Percentiles rank a stretch among this genome's conserved stretches.
Conservation (phyloP, 495 filamentous ascomycete species). For the Daldinia decipiens region DNA sequence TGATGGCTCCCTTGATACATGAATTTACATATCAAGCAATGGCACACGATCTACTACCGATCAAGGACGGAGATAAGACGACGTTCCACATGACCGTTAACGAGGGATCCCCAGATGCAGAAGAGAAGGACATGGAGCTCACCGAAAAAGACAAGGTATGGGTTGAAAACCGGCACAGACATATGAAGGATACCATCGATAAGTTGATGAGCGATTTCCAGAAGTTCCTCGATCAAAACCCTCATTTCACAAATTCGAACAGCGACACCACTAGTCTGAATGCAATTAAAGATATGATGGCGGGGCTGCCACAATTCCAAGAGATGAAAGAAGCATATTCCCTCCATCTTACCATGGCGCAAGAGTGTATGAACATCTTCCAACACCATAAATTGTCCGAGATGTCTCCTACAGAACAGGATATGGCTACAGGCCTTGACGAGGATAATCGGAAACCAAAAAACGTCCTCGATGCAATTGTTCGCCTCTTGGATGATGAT, state of each 20-base stretch:
- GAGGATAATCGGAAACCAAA: constrained; percentile 93
- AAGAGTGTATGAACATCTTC: constrained; percentile 95
- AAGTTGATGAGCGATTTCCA: constrained; percentile 93
- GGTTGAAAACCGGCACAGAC: constrained; percentile 90
- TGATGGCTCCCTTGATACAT: constrained; percentile 86
- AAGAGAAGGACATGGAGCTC: constrained; percentile 91
- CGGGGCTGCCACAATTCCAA: constrained; percentile 91
- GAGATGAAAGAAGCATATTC: constrained; percentile 95
- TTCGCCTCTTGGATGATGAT: constrained; percentile 86
- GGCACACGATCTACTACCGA: constrained; percentile 89
- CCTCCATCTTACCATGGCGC: constrained; percentile 95
- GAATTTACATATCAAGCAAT: constrained; percentile 99
- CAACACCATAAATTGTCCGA: constrained; percentile 84
- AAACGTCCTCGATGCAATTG: constrained; percentile 83
- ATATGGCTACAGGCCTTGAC: constrained; percentile 89
- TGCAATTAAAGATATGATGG: constrained; percentile 97
- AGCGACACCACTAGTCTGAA: constrained; percentile 79
- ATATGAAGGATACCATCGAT: constrained; percentile 98
- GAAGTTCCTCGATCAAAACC: constrained; percentile 88
- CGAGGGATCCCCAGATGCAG: constrained; percentile 70
- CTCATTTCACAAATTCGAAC: constrained; percentile 84
- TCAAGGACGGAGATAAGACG: constrained; percentile 87
- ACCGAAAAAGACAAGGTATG: constrained; percentile 90
- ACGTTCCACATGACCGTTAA: constrained; percentile 83
- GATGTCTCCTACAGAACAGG: constrained; percentile 84